phyloP scores from a whole-genome alignment of 768 basidiomycete genomes.

The Tricholoma bakamatsutake region DNA sequence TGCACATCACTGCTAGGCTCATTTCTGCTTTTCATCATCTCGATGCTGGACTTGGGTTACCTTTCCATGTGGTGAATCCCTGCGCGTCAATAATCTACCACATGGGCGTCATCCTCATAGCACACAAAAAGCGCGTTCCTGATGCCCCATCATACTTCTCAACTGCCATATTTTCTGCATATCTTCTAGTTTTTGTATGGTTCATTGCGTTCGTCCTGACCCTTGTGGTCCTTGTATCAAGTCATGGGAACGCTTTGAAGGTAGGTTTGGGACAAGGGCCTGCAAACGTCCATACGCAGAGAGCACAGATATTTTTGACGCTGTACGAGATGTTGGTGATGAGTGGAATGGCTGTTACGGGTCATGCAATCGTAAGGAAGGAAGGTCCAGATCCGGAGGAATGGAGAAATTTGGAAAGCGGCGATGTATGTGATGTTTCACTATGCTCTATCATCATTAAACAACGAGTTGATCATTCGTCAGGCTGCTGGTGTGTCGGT shows the following conservation, averaged over 20 bases:
- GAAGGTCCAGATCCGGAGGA: conserved; percentile 26
- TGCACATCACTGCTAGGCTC: conserved; percentile 20
- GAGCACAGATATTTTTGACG: conserved; percentile 23
- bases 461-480: background rate
- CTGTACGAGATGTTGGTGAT: conserved; percentile 20
- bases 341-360: conserved; percentile 21
- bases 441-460: background rate
- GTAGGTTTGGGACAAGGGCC: conserved; percentile 21
- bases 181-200: conserved; percentile 26
- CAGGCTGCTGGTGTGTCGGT: background rate
- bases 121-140: conserved; percentile 18
- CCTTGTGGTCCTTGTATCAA: conserved; percentile 18
- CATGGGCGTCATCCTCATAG: conserved; percentile 19
- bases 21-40: conserved; percentile 22
- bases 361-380: conserved; percentile 22
- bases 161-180: conserved; percentile 23
- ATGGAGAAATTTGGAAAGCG: conserved; percentile 19
- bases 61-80: conserved; percentile 29
- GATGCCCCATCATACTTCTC: conserved; percentile 28
- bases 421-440: conserved; percentile 6
- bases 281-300: conserved; percentile 22
- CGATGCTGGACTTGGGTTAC: conserved; percentile 28
- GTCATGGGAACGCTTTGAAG: conserved; percentile 12
- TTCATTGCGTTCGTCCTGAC: conserved; percentile 24
- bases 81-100: conserved; percentile 24